These are phyloP conservation scores for Sclerotinia minor DNA, from an alignment of 2,329 filamentous ascomycete genomes.

Conservation along the genomic window DNA sequence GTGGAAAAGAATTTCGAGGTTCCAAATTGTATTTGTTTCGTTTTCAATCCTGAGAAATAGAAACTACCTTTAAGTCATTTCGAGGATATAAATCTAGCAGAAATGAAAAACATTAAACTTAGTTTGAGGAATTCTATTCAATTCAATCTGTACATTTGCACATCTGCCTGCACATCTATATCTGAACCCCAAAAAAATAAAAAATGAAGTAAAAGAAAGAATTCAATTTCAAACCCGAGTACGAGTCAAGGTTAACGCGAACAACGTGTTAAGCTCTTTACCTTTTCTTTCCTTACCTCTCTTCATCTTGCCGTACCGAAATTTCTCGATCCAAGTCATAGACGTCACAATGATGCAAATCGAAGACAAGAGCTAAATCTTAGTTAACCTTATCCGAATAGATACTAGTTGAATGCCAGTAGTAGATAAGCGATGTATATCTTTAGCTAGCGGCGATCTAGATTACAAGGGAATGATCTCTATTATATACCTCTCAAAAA, in stretches of 20 bases:
- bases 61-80: not conserved
- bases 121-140: not conserved
- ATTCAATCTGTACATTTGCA: not conserved
- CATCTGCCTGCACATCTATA: too few relatives aligned
- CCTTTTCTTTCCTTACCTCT: not conserved
- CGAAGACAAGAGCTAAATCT: not conserved
- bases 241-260: not conserved
- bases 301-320: not conserved
- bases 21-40: not conserved
- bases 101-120: not conserved
- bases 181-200: too few relatives aligned
- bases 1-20: not conserved
- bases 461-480: not conserved
- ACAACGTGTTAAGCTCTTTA: not conserved
- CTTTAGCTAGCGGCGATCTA: slow-evolving; percentile 5
- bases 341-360: slow-evolving; percentile 9
- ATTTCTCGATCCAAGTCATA: slow-evolving; percentile 11
- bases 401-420: not conserved
- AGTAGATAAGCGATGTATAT: slow-evolving; percentile 7
- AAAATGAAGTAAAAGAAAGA: not conserved
- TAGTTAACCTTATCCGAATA: too few relatives aligned
- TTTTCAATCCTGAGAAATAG: not conserved
- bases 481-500: too few relatives aligned
- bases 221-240: not conserved
- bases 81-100: not conserved